These are phyloP conservation scores for Ephemerocybe angulata DNA, from an alignment of 768 basidiomycete genomes.

Conservation along the genomic window DNA sequence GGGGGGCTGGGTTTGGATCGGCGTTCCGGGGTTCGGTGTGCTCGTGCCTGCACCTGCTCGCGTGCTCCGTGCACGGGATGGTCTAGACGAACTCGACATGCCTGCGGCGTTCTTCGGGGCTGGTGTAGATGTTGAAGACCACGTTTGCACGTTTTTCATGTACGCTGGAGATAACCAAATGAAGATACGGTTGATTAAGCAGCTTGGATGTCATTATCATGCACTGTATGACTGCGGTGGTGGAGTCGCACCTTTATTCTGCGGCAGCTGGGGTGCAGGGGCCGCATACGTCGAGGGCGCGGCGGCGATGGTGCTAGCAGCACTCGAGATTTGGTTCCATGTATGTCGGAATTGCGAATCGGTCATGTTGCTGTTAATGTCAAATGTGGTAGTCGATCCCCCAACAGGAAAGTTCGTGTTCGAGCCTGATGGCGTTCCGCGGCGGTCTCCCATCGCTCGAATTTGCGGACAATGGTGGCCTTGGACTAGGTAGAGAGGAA, in stretches of 20 bases:
- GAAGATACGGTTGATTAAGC: not conserved
- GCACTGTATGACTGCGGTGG: not conserved
- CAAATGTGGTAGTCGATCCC: constrained; percentile 25
- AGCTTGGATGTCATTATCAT: not conserved
- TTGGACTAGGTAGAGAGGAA: not conserved
- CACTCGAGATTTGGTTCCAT: constrained; percentile 47
- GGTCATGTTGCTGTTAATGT: constrained; percentile 43
- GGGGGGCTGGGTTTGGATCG: constrained; percentile 30
- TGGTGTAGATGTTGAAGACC: constrained; percentile 60
- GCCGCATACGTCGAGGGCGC: constrained; percentile 29
- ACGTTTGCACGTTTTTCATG: constrained; percentile 65
- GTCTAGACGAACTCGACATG: constrained; percentile 21
- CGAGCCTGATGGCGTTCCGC: constrained; percentile 13
- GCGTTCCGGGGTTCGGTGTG: constrained; percentile 36
- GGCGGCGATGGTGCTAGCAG: constrained; percentile 27
- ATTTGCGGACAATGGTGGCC: not conserved
- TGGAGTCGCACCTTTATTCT: constrained; percentile 29
- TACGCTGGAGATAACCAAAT: constrained; percentile 37
- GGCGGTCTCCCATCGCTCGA: constrained; percentile 26
- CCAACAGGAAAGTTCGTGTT: constrained; percentile 17
- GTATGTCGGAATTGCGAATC: constrained; percentile 64
- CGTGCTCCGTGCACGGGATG: constrained; percentile 14
- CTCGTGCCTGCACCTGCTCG: constrained; percentile 39
- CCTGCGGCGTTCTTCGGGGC: constrained; percentile 39
- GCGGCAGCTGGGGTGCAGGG: constrained; percentile 35